Percentiles rank a stretch among this genome's conserved stretches.
Evolutionary conservation across 352 stramenopile genomes (phyloP).

Genomic region (Pythium periplocum): DNA sequence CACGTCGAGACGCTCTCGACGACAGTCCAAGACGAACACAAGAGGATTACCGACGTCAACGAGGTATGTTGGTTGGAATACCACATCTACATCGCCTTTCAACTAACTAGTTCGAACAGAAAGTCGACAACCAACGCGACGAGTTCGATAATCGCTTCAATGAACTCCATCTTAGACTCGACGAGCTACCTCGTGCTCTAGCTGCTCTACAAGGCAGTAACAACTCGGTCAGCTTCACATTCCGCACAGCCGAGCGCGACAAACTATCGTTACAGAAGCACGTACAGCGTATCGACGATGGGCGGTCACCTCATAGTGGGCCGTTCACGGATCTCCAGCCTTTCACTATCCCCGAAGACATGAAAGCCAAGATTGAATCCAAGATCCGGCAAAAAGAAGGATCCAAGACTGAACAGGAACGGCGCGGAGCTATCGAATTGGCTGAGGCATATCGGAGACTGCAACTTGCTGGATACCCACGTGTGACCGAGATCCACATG

Average conservation of each 20-base stretch:
- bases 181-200: conserved; percentile 48
- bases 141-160: conserved; percentile 55
- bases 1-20: conserved; percentile 41
- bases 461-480: conserved; percentile 51
- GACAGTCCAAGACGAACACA: conserved; percentile 41
- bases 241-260: conserved; percentile 32
- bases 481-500: conserved; percentile 52
- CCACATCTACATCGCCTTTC: too few species aligned
- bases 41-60: conserved; percentile 37
- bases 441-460: conserved; percentile 55
- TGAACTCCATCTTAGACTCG: conserved; percentile 57
- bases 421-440: conserved; percentile 36
- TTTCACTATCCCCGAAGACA: conserved; percentile 76
- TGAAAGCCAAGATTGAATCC: conserved; percentile 69
- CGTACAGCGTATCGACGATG: conserved; percentile 22
- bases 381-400: conserved; percentile 54
- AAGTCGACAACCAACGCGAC: conserved; percentile 65
- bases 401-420: conserved; percentile 43
- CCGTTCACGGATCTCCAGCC: conserved; percentile 63
- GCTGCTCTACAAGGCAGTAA: conserved; percentile 31
- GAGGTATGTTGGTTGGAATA: conserved; percentile 21
- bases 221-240: conserved; percentile 35
- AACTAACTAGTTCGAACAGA: conserved; percentile 19
- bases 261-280: conserved; percentile 59
- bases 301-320: conserved; percentile 15